Evolutionary conservation across 1,139 yeast species (phyloP), one percentile per base, ranked within the genome.

Genomic region (Suhomyces coccinellae): DNA sequence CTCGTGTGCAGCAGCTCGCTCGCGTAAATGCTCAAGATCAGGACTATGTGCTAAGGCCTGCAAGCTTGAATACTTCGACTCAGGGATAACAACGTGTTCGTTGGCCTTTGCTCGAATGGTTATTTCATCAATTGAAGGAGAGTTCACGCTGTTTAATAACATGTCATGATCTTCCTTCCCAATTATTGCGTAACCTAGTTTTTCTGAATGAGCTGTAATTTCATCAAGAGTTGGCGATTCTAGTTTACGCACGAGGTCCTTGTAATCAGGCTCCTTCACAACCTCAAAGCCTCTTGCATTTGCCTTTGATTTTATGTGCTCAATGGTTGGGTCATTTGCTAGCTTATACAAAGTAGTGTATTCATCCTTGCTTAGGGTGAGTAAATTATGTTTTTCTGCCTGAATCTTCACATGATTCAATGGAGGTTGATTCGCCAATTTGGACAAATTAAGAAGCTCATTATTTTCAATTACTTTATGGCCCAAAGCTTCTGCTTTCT

Each of bases 381-480:
- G 63, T 45, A 71, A 62, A n/a, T 65, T 63, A 42, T 61, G 63
- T 28, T 49, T 62, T 38, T 70, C 73, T 2, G 77, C 76, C 15
- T 64, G 67, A 11, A 54, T 50, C 45, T 70, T 67, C 6, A 73
- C 63, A 40, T 67, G 71, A 36, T 58, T 63, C 46, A 67, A 57
- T 22, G 62, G 56, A 38, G 75, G 75, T 6, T 59, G 56, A 40
- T 63, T 49, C 0, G 73, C 72, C n/a, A 61, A 49, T 38, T 54
- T 57, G 6, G 42, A 41, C 45, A 55, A 31, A 35, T 46, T 46
- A 37, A 31, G 48, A 34, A 33, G 51, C 13, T 51, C 53, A 9
- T 44, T 40, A 3, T 37, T 43, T 6, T 65, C 50, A 13, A 65
- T 27, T 3, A 59, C 34, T 1, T 49, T 46, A 38, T 56, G 57